Conservation (phyloP, 768 basidiomycete genomes). For the Daedaleopsis sinensis region DNA sequence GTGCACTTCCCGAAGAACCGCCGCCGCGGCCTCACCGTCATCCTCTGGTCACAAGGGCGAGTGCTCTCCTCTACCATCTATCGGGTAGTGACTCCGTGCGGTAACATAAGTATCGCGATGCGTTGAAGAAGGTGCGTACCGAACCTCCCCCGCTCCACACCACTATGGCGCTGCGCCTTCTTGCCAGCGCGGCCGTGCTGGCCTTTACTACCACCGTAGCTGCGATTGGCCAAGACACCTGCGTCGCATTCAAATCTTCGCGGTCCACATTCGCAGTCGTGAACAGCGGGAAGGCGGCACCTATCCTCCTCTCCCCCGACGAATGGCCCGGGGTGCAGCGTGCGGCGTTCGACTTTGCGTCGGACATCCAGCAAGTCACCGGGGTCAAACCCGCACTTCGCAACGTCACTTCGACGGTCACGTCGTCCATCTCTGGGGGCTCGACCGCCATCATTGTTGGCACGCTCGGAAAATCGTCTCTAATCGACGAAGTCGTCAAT, state of each 20-base stretch:
- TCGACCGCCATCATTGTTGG: constrained; percentile 61
- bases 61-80: background rate
- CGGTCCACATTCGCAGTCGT: constrained; percentile 46
- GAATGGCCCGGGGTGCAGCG: constrained; percentile 69
- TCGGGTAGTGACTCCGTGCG: no score
- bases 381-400: constrained; percentile 50
- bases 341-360: constrained; percentile 60
- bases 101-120: background rate
- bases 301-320: constrained; percentile 52
- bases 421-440: constrained; percentile 20
- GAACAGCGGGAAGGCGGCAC: constrained; percentile 46
- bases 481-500: constrained; percentile 56
- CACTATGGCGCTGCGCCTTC: background rate
- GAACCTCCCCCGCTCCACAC: background rate
- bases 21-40: constrained; percentile 5
- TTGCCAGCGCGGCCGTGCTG: constrained; percentile 19
- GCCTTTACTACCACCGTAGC: constrained; percentile 24
- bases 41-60: constrained; percentile 25
- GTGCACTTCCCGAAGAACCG: constrained; percentile 14
- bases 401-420: constrained; percentile 46
- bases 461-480: constrained; percentile 58
- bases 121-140: background rate
- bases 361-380: constrained; percentile 65
- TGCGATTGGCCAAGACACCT: constrained; percentile 53
- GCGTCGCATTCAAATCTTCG: constrained; percentile 46